These are phyloP conservation scores for Phlebiopsis flavidoalba DNA, from an alignment of 768 basidiomycete genomes.

Conservation along the genomic window DNA sequence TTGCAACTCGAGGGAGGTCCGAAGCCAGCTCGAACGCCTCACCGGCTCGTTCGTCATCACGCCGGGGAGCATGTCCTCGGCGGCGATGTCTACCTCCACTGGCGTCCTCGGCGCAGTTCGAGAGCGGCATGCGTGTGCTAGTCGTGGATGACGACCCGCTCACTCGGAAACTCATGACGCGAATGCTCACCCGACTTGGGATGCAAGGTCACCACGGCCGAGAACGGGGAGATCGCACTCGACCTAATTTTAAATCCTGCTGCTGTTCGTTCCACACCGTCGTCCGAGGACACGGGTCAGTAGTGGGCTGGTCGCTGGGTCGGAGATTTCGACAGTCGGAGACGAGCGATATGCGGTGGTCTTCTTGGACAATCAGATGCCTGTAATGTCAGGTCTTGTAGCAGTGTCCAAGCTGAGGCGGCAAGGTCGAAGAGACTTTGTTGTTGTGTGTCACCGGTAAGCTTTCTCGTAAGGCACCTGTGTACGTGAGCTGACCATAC, in stretches of 20 bases:
- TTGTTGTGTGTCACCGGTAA: constrained; percentile 67
- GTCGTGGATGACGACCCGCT: constrained; percentile 83
- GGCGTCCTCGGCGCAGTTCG: constrained; percentile 25
- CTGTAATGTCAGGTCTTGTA: constrained; percentile 69
- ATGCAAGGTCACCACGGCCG: constrained; percentile 72
- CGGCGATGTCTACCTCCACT: constrained; percentile 9
- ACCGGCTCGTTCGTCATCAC: not conserved
- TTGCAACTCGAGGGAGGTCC: constrained; percentile 7
- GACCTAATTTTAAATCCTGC: constrained; percentile 57
- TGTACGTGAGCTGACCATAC: not conserved
- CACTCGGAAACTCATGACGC: constrained; percentile 76
- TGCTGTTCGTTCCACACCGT: constrained; percentile 18
- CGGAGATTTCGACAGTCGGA: not conserved
- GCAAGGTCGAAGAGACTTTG: constrained; percentile 64
- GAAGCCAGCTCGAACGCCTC: not conserved
- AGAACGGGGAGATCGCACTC: constrained; percentile 78
- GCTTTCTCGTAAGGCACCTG: not conserved
- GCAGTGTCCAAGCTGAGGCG: constrained; percentile 60
- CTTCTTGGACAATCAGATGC: constrained; percentile 79
- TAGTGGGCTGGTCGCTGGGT: constrained; percentile 20
- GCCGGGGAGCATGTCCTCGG: constrained; percentile 10
- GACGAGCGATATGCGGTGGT: constrained; percentile 37
- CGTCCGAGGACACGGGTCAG: constrained; percentile 30
- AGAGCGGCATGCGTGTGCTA: constrained; percentile 56
- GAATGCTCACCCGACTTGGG: constrained; percentile 76